Percentiles rank a stretch among this genome's conserved stretches.
Conservation (phyloP, 2,329 filamentous ascomycete species). For the Cytospora mali region DNA sequence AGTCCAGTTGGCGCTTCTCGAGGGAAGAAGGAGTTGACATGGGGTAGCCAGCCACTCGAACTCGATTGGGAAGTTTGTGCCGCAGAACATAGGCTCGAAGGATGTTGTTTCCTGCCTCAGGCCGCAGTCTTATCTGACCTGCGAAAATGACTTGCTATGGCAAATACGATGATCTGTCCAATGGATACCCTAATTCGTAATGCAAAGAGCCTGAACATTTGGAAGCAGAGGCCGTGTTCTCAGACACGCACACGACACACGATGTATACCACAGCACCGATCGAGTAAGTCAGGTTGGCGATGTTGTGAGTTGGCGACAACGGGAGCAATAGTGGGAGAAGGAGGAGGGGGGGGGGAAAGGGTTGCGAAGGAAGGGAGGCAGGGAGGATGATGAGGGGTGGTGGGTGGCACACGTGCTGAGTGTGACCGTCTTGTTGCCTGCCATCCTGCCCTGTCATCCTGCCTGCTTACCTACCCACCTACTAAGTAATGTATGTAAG, state of each 20-base stretch:
- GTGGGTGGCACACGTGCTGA: background rate
- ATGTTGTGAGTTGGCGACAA: background rate
- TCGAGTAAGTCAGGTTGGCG: background rate
- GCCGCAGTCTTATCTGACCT: background rate
- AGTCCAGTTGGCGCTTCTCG: slow-evolving; percentile 1
- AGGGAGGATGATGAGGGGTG: no score
- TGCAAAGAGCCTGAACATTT: background rate
- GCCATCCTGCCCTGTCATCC: no score
- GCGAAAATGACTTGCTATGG: background rate
- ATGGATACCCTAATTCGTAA: background rate
- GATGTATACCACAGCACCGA: no score
- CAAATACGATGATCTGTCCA: background rate
- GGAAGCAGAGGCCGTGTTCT: no score
- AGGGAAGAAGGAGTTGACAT: background rate
- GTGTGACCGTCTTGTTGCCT: background rate
- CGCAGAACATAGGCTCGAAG: slow-evolving; percentile 5
- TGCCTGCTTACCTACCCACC: no score
- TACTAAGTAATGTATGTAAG: no score
- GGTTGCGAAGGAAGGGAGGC: no score
- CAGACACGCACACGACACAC: no score
- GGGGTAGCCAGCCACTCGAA: slow-evolving; percentile 4
- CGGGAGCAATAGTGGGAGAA: no score
- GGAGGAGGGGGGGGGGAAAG: no score
- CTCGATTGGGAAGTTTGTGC: background rate
- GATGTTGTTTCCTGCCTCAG: background rate